Base-by-base conservation (phyloP, 805 yeast genomes). In the Ogataea wickerhamii region DNA sequence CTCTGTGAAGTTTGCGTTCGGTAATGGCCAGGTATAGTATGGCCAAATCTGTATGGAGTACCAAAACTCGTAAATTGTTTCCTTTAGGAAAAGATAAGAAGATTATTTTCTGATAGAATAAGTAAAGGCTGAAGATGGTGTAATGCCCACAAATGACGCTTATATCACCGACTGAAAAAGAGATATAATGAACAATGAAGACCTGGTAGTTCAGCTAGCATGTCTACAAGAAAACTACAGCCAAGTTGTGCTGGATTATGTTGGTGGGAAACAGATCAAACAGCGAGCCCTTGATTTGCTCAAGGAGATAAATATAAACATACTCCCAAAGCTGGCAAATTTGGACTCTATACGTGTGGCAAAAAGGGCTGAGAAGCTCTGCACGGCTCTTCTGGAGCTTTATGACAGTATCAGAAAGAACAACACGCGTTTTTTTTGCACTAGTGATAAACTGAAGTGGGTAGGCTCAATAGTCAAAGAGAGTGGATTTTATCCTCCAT, bases 371-470 rank as follows among this genome's bases (percentile, higher is more conserved):
- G 29, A 35, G 11, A 12, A 12, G 2, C 24, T 49, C 4, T 44
- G 53, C n/a, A 30, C 24, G 8, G 19, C 21, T 10, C 28, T 47
- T 3, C n/a, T 50, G 28, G 32, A 18, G 3, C 26, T 49, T 4
- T 43, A 48, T 34, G 52, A 48, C 13, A 20, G 28, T 22, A 18
- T 38, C 17, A 32, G 22, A 19, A 22, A 30, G 12, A 30, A 13
- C 2, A 32, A 32, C 2, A 8, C 27, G 2, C 14, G 27, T 4
- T 36, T 32, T 20, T n/a, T 47, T 25, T 16, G 8, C 12, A 27
- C 49, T 1, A 44, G 49, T 27, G 49, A 48, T 7, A 49, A 45
- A 24, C 25, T 55, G 11, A 18, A 28, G 7, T 55, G 60, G 60
- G 47, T 52, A 12, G 40, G 47, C 16, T 56, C 61, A 7, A 45